Percentiles rank a stretch among this genome's conserved stretches.
Conservation (phyloP, 2,329 filamentous ascomycete genomes). For the Diaporthe vaccinii region DNA sequence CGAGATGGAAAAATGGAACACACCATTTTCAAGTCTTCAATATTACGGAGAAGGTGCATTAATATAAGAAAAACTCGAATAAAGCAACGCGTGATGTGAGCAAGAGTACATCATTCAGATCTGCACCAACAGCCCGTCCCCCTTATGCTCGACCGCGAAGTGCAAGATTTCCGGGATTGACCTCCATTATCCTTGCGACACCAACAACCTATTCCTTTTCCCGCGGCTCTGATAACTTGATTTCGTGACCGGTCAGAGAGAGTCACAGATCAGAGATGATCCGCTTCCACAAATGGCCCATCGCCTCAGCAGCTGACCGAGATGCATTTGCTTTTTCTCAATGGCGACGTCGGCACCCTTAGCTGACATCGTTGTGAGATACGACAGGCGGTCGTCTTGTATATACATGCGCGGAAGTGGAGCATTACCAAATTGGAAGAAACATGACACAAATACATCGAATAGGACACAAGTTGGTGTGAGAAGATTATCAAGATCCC, state of each 20-base stretch:
- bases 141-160: not conserved
- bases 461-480: not conserved
- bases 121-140: not conserved
- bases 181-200: not conserved
- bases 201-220: not conserved
- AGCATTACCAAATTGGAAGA: not conserved
- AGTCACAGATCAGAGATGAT: not conserved
- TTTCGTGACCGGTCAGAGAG: not conserved
- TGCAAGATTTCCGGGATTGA: too few species aligned
- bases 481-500: not conserved
- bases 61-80: not conserved
- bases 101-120: not conserved
- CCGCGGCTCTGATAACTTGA: not conserved
- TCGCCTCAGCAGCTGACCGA: not conserved
- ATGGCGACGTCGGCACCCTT: not conserved
- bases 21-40: not conserved
- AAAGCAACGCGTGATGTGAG: not conserved
- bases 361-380: not conserved
- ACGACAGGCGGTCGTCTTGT: not conserved
- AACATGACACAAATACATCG: not conserved
- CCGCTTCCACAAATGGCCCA: not conserved
- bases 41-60: not conserved
- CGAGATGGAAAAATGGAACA: not conserved
- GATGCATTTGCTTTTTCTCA: not conserved
- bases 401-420: not conserved